Conservation (phyloP, 192 early-diverging fungal genomes). For the Spizellomyces punctatus region DNA sequence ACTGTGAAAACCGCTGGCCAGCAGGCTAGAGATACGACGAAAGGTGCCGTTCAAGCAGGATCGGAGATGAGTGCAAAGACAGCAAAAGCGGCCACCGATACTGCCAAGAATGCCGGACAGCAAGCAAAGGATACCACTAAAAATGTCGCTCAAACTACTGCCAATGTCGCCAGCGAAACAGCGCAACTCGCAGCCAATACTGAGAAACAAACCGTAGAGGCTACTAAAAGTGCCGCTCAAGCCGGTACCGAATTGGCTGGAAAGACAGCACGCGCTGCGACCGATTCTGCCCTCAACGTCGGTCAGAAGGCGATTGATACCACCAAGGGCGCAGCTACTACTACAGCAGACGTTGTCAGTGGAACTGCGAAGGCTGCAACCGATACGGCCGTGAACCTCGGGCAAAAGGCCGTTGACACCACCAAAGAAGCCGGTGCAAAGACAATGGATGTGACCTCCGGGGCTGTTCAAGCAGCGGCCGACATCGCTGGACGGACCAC, state of each 20-base stretch:
- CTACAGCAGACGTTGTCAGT: not conserved
- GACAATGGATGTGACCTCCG: not conserved
- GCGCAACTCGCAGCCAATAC: not conserved
- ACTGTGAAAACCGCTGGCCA: not conserved
- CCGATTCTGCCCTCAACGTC: not conserved
- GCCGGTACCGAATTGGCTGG: not conserved
- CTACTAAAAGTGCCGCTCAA: not conserved
- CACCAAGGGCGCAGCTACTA: not conserved
- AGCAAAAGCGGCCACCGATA: not conserved
- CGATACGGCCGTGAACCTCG: not conserved
- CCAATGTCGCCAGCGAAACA: not conserved
- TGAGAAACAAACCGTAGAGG: not conserved
- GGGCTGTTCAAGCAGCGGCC: not conserved
- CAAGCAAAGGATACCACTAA: not conserved
- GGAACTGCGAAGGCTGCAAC: not conserved
- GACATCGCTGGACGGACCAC: not conserved
- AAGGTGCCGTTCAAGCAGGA: not conserved
- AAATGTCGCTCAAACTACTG: not conserved
- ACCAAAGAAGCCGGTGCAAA: not conserved
- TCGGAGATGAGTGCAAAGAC: not conserved
- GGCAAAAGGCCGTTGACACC: not conserved
- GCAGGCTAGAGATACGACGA: not conserved
- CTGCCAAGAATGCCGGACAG: not conserved
- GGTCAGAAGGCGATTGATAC: not conserved
- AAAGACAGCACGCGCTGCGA: not conserved